Base-by-base conservation (phyloP, 2,329 filamentous ascomycete species). In the Ascochyta lentis region DNA sequence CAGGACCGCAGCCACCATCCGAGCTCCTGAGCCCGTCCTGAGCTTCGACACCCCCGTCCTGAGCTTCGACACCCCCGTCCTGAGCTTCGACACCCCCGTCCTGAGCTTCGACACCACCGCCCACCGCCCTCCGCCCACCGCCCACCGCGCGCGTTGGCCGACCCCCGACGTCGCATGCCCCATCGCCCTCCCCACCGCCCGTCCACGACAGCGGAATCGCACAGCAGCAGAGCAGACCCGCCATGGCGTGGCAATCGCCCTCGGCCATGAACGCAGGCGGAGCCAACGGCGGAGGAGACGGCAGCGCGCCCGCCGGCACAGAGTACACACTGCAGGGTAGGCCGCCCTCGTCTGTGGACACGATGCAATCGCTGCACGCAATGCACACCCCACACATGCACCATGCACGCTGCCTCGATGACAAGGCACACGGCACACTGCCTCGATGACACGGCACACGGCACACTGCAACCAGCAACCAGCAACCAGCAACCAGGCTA, bases 241-340 rank as follows among this genome's bases (percentile, higher is more conserved):
- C 68, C 69, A 89, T 90, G 87, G 86, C 87, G 78, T 90, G 86
- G 86, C 87, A 89, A 80, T 86, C 85, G 75, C 82, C 85, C 73
- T 85, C 84, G 72, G 84, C 83, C 76, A 84, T 86, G 79, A 81
- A 82, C 64, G 81, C 80, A 72, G 84, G 83, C 76, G 82, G 80
- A 59, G 80, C 79, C 62, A 76, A 78, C 47, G 80, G 79, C 49
- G 79, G 77, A 54, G 78, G 72, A 57, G 80, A 81, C 57, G 76
- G 79, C 49, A 76, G 76, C 75, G 79, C 71, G 56, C 75, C 85
- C 77, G 74, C 83, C 67, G 88, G 86, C 58, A 90, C 88, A 3
- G 88, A 90, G 72, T 90, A 90, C 72, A 90, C 88, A 53, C 74
- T 90, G 63, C 88, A 90, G 80, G 88, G 87, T 89, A 73, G 69